Percentiles rank a stretch among this genome's conserved stretches.
Evolutionary conservation across 495 filamentous ascomycete species (phyloP).

Genomic region (Opeltia flavorubescens): DNA sequence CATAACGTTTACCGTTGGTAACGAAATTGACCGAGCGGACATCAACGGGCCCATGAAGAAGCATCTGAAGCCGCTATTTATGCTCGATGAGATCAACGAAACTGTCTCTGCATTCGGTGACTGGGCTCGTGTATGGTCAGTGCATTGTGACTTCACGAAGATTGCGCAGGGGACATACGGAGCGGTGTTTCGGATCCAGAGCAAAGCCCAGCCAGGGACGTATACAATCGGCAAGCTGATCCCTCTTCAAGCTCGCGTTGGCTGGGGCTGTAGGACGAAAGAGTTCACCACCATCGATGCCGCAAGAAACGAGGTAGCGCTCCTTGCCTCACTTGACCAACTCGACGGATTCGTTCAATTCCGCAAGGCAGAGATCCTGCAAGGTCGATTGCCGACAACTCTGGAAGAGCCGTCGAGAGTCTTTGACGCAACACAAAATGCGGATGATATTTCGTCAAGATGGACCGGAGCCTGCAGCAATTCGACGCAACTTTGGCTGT

Average conservation of each 20-base stretch:
- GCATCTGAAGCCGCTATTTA: constrained; percentile 1
- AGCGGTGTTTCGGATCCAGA: constrained; percentile 33
- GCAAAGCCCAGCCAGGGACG: constrained; percentile 25
- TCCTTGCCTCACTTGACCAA: constrained; percentile 60
- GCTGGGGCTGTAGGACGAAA: constrained; percentile 24
- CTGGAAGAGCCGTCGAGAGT: constrained; percentile 49
- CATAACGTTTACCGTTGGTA: no score
- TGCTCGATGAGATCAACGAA: background rate
- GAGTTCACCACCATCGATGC: constrained; percentile 36
- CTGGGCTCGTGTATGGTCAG: constrained; percentile 3
- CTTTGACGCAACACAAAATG: constrained; percentile 51
- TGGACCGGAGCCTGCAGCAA: constrained; percentile 28
- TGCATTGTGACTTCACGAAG: constrained; percentile 28
- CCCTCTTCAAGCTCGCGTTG: constrained; percentile 29
- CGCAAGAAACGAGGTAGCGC: constrained; percentile 52
- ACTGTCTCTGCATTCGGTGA: constrained; percentile 1
- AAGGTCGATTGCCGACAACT: constrained; percentile 48
- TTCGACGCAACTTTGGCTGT: constrained; percentile 56
- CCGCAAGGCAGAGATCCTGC: constrained; percentile 58
- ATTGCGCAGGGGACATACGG: constrained; percentile 39
- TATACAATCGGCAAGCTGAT: constrained; percentile 37
- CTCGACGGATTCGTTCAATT: constrained; percentile 90
- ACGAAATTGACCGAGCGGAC: background rate
- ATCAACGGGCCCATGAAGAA: background rate
- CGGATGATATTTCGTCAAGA: constrained; percentile 15